Evolutionary conservation across 164 flowering plant genomes (phyloP), one percentile per base, ranked within the genome.

Genomic region (Aristolochia contorta): DNA sequence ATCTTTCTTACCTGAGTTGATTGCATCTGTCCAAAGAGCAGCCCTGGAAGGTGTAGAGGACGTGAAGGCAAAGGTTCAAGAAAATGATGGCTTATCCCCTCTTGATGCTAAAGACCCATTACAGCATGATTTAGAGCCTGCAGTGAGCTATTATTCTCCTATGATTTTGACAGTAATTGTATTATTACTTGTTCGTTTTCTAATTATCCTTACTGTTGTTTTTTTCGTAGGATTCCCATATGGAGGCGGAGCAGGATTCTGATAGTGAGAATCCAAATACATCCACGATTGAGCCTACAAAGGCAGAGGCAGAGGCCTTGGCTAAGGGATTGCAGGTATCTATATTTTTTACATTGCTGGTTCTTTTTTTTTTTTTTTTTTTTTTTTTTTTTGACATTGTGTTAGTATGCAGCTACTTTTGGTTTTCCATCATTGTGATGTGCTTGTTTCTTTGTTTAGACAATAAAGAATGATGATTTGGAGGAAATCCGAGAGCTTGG

Each of bases 301-400:
- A 82, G 67, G 99, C 99, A 21, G 99, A 94, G 78, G 97, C 66
- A 55, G 99, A 94, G 78, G 99, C 99, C 55, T 67, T 94, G 68
- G 75, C 78, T 37, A 72, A 80, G 68, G 99, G 99, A 70, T 74
- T 94, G 62, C 99, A 94, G 96, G 99, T 94, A 62, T 19, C 4
- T 47, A 10, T 51, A 24, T 50, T 22, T 61, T 20, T 41, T 0
- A 54, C 33, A 24, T 12, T 27, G 30, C 30, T 27, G 30, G 3
- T 27, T 27, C 30, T 27, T 27, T 27, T 27, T n/a, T n/a, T n/a
- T n/a, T n/a, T n/a, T n/a, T n/a, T n/a, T n/a, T n/a, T n/a, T n/a
- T n/a, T n/a, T n/a, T n/a, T n/a, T n/a, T n/a, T 50, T 25, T 60
- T 20, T 41, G 2, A 54, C 33, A 19, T 12, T 54, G 3, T 37